These are phyloP conservation scores for Viridothelium virens DNA, from an alignment of 495 filamentous ascomycete species.

Conservation along the genomic window DNA sequence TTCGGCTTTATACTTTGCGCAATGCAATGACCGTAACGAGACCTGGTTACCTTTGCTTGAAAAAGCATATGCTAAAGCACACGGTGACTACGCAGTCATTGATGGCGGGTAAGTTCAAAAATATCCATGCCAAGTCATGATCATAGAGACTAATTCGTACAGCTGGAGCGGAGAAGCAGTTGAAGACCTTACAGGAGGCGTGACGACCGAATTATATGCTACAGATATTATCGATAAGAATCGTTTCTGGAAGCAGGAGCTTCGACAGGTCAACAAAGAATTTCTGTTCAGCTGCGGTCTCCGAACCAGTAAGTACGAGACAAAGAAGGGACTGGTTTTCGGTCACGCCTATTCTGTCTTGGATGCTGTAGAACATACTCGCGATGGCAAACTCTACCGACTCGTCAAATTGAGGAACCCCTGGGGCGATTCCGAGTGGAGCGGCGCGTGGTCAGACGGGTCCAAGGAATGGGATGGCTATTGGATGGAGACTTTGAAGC, in stretches of 20 bases:
- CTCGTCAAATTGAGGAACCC: conserved; percentile 77
- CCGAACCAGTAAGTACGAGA: conserved; percentile 43
- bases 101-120: conserved; percentile 68
- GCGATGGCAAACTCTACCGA: conserved; percentile 50
- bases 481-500: conserved; percentile 70
- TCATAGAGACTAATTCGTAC: not conserved
- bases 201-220: conserved; percentile 72
- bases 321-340: conserved; percentile 66
- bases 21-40: conserved; percentile 77
- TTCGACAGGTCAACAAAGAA: conserved; percentile 75
- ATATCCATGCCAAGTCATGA: not conserved
- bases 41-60: conserved; percentile 92
- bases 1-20: conserved; percentile 74
- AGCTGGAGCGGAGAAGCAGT: conserved; percentile 59
- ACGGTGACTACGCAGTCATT: conserved; percentile 77
- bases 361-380: conserved; percentile 59
- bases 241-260: conserved; percentile 78
- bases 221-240: conserved; percentile 82
- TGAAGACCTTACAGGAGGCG: conserved; percentile 88
- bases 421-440: conserved; percentile 77
- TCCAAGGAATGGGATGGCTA: conserved; percentile 87
- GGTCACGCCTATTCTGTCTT: conserved; percentile 89
- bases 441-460: conserved; percentile 52
- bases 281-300: conserved; percentile 79
- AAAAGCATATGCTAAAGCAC: conserved; percentile 94